Evolutionary conservation across 352 stramenopile species (phyloP).

Genomic region (Ophiocytium majus): DNA sequence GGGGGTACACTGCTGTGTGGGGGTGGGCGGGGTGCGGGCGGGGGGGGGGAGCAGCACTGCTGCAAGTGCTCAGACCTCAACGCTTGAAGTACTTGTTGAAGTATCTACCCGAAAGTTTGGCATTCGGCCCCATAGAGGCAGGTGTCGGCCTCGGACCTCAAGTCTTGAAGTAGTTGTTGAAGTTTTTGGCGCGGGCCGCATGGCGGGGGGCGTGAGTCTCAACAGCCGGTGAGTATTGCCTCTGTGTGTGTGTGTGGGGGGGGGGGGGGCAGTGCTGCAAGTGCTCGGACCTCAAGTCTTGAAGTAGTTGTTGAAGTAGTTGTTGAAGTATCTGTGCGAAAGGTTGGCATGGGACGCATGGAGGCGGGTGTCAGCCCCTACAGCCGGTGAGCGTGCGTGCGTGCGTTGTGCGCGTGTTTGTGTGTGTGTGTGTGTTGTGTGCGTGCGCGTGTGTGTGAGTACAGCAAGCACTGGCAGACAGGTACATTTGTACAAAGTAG

Average conservation of each 20-base stretch:
- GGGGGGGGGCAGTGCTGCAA: neutral
- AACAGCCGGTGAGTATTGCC: constrained; percentile 81
- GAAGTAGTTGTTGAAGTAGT: neutral
- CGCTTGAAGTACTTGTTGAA: neutral
- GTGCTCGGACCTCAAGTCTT: neutral
- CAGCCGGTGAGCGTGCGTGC: constrained; percentile 64
- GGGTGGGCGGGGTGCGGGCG: neutral
- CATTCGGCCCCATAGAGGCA: no score
- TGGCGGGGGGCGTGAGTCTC: constrained; percentile 93
- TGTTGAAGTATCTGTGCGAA: neutral
- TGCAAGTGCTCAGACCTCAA: constrained; percentile 4
- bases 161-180: no score
- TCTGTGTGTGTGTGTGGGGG: neutral
- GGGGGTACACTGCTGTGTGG: no score
- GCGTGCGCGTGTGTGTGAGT: neutral
- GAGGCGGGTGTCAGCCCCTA: constrained; percentile 96
- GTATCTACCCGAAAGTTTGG: no score
- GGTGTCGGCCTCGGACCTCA: no score
- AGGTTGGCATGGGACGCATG: constrained; percentile 68
- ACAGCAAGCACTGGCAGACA: neutral
- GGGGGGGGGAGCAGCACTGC: neutral
- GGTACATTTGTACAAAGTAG: neutral
- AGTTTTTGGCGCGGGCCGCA: constrained; percentile 75
- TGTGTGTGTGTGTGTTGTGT: neutral
- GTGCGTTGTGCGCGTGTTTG: neutral